Conservation (phyloP, 2,329 filamentous ascomycete genomes). For the Beauveria asiatica region DNA sequence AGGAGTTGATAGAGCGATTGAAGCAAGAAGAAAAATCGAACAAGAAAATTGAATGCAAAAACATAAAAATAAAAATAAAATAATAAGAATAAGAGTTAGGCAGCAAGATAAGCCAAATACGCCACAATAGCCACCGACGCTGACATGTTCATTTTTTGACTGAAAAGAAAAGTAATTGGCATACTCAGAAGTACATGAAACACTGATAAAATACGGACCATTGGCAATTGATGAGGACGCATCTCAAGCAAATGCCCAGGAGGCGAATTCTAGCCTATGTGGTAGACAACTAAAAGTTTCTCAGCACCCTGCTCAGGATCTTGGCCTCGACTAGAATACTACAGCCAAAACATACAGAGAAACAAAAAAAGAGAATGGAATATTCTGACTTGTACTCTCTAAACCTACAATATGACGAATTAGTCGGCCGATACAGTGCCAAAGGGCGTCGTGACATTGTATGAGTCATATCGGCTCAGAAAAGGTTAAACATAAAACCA, state of each 20-base stretch:
- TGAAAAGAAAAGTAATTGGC: background rate
- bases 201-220: too few species aligned
- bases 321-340: background rate
- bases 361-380: background rate
- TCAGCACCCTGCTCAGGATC: background rate
- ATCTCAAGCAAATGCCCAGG: too few species aligned
- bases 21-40: background rate
- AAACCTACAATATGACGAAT: background rate
- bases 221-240: background rate
- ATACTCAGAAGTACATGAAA: too few species aligned
- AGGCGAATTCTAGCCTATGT: too few species aligned
- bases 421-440: background rate
- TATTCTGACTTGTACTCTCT: background rate
- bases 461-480: slow-evolving; percentile 8
- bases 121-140: background rate
- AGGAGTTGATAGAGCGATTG: rapidly evolving
- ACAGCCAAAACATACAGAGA: background rate
- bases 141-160: background rate
- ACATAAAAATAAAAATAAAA: background rate
- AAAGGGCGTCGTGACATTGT: background rate
- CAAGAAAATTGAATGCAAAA: too few species aligned
- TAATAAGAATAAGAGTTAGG: background rate
- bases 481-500: background rate
- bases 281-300: background rate
- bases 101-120: background rate